Base-by-base conservation (phyloP, 2,329 filamentous ascomycete genomes). In the Aspergillus tamarii region DNA sequence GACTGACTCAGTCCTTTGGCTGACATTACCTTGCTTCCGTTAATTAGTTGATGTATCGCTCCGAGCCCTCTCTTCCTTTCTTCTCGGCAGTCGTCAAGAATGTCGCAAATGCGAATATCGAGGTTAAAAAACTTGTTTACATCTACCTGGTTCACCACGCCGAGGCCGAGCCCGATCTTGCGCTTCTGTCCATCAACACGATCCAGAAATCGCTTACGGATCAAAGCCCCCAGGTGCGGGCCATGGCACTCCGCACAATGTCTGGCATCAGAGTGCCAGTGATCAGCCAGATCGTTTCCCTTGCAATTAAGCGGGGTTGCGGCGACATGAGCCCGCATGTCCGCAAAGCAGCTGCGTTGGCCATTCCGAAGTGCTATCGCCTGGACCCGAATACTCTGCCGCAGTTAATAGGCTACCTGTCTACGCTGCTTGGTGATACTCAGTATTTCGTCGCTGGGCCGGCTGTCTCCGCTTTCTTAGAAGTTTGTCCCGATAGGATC, bases 71-170 rank as follows among this genome's bases (percentile, higher is more conserved):
- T 63, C 85, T 96, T 2, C 89, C 92, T 26, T 96, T 94, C 84
- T 99, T 99, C 84, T 96, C 94, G n/a, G 91, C 93, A 28, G 91
- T 99, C 61, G 93, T 99, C 77, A 99, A 99, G 83, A 99, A 98
- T 72, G 93, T 97, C 64, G 94, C 94, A 32, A 97, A 92, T 43
- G 91, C 94, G 16, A 97, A 93, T 73, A 86, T 97, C 72, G 93
- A 96, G 74, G 94, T 98, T 79, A 96, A 97, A 81, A 98, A 98
- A 79, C 88, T 99, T 61, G 95, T 99, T 66, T 99, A 99, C 83
- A 96, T 97, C 76, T 99, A 97, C 80, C 89, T 99, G 66, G 90
- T 98, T 65, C 92, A 96, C 76, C 94, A 99, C 85, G 95, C 95
- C 77, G 95, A 98, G 77, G 89, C 93, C 67, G 95, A 98, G 74